These are phyloP conservation scores for Dictyostelium capitatum DNA, from an alignment of 78 protist genomes.

Conservation along the genomic window DNA sequence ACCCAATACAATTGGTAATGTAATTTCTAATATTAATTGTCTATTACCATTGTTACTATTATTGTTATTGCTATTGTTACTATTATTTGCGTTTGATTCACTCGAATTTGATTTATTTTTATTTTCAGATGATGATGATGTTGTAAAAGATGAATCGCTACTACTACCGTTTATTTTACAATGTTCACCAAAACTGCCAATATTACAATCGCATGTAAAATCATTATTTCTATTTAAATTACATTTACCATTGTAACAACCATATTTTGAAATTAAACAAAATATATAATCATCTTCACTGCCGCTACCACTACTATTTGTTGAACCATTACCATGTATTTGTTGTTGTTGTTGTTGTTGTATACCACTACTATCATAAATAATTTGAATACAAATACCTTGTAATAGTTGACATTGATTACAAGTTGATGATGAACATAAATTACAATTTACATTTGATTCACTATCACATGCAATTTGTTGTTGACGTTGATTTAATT, in stretches of 20 bases:
- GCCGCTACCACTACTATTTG: background rate
- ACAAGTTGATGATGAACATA: background rate
- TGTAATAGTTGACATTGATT: background rate
- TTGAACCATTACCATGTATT: background rate
- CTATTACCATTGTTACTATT: background rate
- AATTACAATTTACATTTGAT: background rate
- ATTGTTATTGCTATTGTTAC: background rate
- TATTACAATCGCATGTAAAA: background rate
- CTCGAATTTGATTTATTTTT: background rate
- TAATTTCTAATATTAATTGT: slow-evolving; percentile 8
- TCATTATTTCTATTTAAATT: background rate
- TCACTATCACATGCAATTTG: background rate
- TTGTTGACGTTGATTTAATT: background rate
- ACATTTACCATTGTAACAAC: slow-evolving; percentile 27
- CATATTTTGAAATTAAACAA: background rate
- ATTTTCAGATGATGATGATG: background rate
- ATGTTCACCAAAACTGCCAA: background rate
- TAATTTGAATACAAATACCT: background rate
- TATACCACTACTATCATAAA: background rate
- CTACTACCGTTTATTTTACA: background rate
- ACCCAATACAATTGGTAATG: slow-evolving; percentile 51
- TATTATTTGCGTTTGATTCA: background rate
- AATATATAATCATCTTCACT: background rate
- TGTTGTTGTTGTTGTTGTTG: background rate
- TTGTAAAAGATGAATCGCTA: background rate